Evolutionary conservation across 345 rosid species (phyloP), one percentile per base, ranked within the genome.

Genomic region (Salix suchowensis): DNA sequence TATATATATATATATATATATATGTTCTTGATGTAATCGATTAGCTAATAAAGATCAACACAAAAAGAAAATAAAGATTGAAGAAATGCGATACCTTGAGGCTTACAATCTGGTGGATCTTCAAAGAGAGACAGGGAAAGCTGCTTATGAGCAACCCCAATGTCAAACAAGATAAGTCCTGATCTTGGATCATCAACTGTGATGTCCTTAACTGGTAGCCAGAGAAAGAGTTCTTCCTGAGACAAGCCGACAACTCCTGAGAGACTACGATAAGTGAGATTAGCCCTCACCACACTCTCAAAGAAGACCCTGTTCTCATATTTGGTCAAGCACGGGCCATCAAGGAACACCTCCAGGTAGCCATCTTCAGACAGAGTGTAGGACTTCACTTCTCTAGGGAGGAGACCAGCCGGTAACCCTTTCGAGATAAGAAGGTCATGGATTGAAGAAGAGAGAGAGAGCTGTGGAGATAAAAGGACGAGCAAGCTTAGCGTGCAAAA

Each of bases 141-240:
- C 42, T 93, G 96, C 74, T 96, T 96, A 36, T 79, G 88, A 55
- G 98, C 99, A n/a, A 91, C 85, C 2, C 93, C 99, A 67, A 96
- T 93, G 81, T 96, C 99, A 55, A 96, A 89, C 52, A 89, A 71
- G n/a, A 96, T 96, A 60, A 96, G 88, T 6, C 99, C 98, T 24
- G 97, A 91, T 13, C 36, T 74, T 15, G 98, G 98, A 48, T 93
- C 92, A 80, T 88, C 83, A 9, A 96, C 98, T 52, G 82, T 85
- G 77, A 96, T 93, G 73, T 87, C 97, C 83, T 83, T 93, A 4
- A 96, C 98, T 0, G 92, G 92, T 1, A 96, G 81, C 99, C 99
- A 96, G 6, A 96, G 77, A 71, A 92, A 96, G 68, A 96, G 92
- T 79, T 93, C 99, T 79, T 89, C 88, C 37, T 93, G 97, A 6